Evolutionary conservation across 192 early-diverging fungal genomes (phyloP), one percentile per base, ranked within the genome.

Genomic region (Backusella australiensis): DNA sequence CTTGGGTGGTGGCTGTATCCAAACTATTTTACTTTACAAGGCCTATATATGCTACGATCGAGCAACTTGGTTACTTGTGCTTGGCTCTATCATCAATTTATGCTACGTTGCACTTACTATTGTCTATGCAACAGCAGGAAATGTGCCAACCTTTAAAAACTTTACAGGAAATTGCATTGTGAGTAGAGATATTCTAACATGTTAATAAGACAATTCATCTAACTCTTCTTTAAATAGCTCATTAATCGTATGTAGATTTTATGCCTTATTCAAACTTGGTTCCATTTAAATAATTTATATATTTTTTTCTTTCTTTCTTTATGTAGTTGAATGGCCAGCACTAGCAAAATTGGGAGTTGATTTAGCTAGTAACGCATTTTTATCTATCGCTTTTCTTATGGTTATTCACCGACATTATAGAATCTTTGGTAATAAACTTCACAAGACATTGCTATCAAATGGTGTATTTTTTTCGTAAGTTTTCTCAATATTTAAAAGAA

Each of bases 401-500:
- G 76, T 72, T 4, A 74, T 81, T 7, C 73, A 63, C 34, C 72
- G 73, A 4, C 76, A 81, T 38, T 81, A 81, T 42, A 52, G 49
- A 14, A 41, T 81, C 1, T 78, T 78, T 67, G 80, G 80, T 21
- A 78, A 71, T 44, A 74, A 42, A 34, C 21, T 77, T 26, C 63
- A 77, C n/a, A 81, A 75, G 41, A 71, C 73, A 15, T 35, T 81
- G 3, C 38, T 81, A 38, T 78, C 72, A n/a, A 75, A 70, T 21
- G 73, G 80, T 8, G 70, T 81, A 3, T 65, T 81, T 29, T 81
- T 81, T 63, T 77, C 76, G 80, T 81, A 81, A 73, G 73, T 46
- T 21, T 56, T 9, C 8, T 21, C 32, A 36, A 19, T 32, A 15
- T 53, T 41, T 21, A 2, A 26, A 34, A 34, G 0, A 2, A 19